Evolutionary conservation across 169 alveolate genomes (phyloP).

Genomic region (Blepharisma undulans): DNA sequence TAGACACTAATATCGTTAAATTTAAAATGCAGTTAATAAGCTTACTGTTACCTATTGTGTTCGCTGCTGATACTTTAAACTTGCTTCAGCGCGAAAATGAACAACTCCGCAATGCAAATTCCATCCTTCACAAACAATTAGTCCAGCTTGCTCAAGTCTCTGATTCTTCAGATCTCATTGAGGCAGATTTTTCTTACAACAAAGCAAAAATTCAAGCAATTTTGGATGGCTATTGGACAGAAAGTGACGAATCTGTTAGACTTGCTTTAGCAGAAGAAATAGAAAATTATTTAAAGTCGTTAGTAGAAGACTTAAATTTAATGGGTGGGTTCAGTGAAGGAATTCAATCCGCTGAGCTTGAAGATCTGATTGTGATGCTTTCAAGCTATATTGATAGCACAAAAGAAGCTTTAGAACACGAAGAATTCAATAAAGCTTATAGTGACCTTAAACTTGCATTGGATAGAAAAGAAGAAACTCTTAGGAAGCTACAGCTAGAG

Average conservation of each 20-base stretch:
- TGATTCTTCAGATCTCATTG: not conserved
- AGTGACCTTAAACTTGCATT: not conserved
- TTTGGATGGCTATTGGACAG: not conserved
- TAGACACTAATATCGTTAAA: not conserved
- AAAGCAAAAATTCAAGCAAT: not conserved
- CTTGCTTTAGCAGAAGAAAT: slow-evolving; percentile 4
- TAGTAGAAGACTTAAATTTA: not conserved
- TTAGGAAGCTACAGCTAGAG: slow-evolving; percentile 8
- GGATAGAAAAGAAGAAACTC: slow-evolving; percentile 6
- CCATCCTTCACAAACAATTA: slow-evolving; percentile 27
- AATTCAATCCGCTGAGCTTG: not conserved
- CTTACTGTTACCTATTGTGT: not conserved
- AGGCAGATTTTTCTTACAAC: slow-evolving; percentile 23
- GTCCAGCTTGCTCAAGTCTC: not conserved
- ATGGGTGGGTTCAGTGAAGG: not conserved
- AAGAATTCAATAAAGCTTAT: not conserved
- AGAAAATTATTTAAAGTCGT: not conserved
- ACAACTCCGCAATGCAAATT: slow-evolving; percentile 19
- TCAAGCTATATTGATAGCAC: not conserved
- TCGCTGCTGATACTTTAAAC: not conserved
- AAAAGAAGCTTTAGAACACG: not conserved
- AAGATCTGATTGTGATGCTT: not conserved
- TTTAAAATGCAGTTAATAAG: not conserved
- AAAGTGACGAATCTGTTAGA: not conserved
- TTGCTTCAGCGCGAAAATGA: slow-evolving; percentile 24